phyloP scores from a whole-genome alignment of 2,329 filamentous ascomycete genomes.

The Thyridium curvatum region DNA sequence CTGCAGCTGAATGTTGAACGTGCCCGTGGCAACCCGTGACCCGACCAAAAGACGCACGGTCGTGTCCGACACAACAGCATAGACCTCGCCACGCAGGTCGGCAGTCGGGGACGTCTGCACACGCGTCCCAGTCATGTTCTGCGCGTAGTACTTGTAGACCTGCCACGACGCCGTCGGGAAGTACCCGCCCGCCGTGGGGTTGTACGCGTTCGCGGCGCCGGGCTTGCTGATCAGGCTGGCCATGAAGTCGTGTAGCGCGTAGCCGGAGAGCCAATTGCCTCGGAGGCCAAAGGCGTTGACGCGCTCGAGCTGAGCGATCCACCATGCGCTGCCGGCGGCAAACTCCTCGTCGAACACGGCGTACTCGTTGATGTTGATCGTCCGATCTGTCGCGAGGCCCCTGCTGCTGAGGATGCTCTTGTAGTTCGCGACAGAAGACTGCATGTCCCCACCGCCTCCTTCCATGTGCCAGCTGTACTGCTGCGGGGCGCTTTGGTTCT shows the following conservation, averaged over 20 bases:
- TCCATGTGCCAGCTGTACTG: slow-evolving; percentile 37
- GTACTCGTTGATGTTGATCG: slow-evolving; percentile 44
- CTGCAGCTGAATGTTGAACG: slow-evolving; percentile 25
- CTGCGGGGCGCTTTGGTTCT: slow-evolving; percentile 31
- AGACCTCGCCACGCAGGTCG: slow-evolving; percentile 29
- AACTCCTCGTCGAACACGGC: slow-evolving; percentile 30
- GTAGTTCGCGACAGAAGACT: slow-evolving; percentile 18
- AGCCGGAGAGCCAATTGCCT: slow-evolving; percentile 36
- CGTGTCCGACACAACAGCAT: slow-evolving; percentile 23
- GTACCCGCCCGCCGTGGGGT: slow-evolving; percentile 7
- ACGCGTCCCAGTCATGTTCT: slow-evolving; percentile 34
- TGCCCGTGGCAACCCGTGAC: slow-evolving; percentile 18
- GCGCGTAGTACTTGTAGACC: slow-evolving; percentile 39
- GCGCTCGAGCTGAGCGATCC: slow-evolving; percentile 38
- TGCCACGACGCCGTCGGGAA: slow-evolving; percentile 27
- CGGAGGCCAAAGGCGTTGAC: slow-evolving; percentile 32
- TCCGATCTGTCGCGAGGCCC: slow-evolving; percentile 19
- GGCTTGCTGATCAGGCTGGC: slow-evolving; percentile 26
- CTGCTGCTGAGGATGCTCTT: slow-evolving; percentile 16
- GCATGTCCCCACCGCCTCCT: slow-evolving; percentile 19
- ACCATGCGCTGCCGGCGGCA: slow-evolving; percentile 33
- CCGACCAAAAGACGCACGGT: slow-evolving; percentile 28
- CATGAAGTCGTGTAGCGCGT: slow-evolving; percentile 34
- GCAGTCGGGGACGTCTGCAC: slow-evolving; percentile 24
- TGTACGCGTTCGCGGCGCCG: slow-evolving; percentile 1